phyloP scores from a whole-genome alignment of 1,284 basidiomycete species.

The Ceratobasidium sp. region DNA sequence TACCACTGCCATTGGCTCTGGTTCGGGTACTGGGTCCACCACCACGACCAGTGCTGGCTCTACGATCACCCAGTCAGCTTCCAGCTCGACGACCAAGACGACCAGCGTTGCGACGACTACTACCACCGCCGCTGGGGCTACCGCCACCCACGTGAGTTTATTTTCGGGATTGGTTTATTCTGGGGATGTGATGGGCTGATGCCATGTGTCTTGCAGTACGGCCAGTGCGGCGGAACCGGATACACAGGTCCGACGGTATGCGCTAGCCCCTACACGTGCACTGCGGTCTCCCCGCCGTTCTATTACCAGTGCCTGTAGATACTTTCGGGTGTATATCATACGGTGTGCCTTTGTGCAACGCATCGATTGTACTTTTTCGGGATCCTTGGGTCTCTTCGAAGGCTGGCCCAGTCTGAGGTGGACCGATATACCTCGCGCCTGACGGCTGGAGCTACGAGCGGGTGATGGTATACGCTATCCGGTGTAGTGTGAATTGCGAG shows the following conservation, averaged over 20 bases:
- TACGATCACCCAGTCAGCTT: neutral
- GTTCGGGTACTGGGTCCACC: slow-evolving; percentile 32
- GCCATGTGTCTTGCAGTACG: neutral
- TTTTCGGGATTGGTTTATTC: neutral
- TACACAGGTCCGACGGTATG: slow-evolving; percentile 47
- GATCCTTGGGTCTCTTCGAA: neutral
- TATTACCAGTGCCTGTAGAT: slow-evolving; percentile 47
- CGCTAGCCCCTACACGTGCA: slow-evolving; percentile 44
- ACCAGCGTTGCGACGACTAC: slow-evolving; percentile 38
- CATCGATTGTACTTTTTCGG: neutral
- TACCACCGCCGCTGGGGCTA: slow-evolving; percentile 38
- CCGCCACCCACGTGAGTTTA: slow-evolving; percentile 10
- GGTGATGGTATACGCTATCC: neutral
- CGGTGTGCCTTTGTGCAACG: neutral
- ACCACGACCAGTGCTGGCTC: slow-evolving; percentile 31
- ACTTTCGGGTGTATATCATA: neutral
- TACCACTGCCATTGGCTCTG: slow-evolving; percentile 57
- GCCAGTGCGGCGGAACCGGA: slow-evolving; percentile 43
- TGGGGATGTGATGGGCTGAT: neutral
- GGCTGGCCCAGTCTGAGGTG: neutral
- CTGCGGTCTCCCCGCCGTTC: slow-evolving; percentile 23
- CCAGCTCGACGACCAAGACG: slow-evolving; percentile 35
- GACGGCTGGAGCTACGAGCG: neutral
- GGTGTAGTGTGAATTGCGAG: neutral
- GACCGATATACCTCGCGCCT: neutral